Base-by-base conservation (phyloP, 495 filamentous ascomycete genomes). In the Aspergillus hancockii region DNA sequence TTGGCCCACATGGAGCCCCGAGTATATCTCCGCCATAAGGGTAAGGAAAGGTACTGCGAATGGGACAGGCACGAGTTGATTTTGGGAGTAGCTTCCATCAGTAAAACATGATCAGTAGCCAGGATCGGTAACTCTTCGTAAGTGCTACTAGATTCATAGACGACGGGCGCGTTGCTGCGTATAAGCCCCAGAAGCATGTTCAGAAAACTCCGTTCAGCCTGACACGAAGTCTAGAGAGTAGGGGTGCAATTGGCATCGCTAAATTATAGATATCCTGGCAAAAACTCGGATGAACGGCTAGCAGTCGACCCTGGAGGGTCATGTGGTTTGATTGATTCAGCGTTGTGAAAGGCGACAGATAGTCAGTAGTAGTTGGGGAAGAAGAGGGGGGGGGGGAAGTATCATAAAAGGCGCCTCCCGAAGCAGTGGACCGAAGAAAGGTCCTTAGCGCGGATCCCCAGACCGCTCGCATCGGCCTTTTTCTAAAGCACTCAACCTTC, bases 1-100 rank as follows among this genome's bases (percentile, higher is more conserved):
- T 51, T 78, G 76, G 73, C 75, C 72, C 68, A 76, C 73, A 59
- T 74, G 69, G 62, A 78, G 73, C 61, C 75, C 75, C 30, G 76
- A 78, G 64, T 71, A 74, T 66, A 78, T 71, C 59, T 79, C 74
- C 52, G 74, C 66, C 76, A 79, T 76, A 40, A 64, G 61, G 67
- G 53, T 51, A 49, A 58, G 34, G 54, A 47, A 9, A n/a, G 34
- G 47, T 52, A 51, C 36, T 34, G 62, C 56, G 55, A 47, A 63
- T 22, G 50, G 43, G 57, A 54, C 46, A 49, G 56, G 54, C 54
- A 53, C 52, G 62, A 62, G 55, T 63, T 56, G 60, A 57, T 58
- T 59, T 55, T 60, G 62, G 52, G 43, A 19, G 52, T 34, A 46
- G 45, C 36, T 63, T 63, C 65, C 64, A 64, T 67, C 52, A 64